These are phyloP conservation scores for Ambrosia artemisiifolia DNA, from an alignment of 129 eudicot genomes.

Conservation along the genomic window DNA sequence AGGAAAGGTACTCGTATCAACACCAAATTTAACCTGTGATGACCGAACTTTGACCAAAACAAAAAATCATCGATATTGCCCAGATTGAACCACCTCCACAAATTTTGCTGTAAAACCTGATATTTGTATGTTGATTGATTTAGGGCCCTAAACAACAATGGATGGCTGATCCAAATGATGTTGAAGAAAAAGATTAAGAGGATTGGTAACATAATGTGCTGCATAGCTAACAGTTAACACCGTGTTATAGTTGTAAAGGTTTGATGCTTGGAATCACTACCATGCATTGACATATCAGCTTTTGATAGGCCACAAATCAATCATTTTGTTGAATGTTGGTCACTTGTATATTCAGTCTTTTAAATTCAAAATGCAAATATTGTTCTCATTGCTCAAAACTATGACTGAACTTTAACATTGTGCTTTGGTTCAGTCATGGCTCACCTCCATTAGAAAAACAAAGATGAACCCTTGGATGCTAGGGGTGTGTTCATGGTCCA, in stretches of 20 bases:
- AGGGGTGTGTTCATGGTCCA: not conserved
- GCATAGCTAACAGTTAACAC: conserved; percentile 31
- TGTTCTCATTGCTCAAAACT: not conserved
- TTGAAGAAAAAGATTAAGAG: conserved; percentile 18
- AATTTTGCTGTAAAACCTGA: not conserved
- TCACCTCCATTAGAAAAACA: not conserved
- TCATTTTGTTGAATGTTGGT: conserved; percentile 8
- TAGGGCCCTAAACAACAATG: conserved; percentile 82
- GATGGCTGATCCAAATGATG: conserved; percentile 62
- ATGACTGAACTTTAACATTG: not conserved
- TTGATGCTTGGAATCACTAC: conserved; percentile 19
- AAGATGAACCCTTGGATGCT: not conserved
- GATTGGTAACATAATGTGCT: not conserved
- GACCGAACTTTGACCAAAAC: not conserved
- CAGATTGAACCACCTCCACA: not conserved
- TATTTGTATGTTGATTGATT: not conserved
- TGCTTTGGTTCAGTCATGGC: not conserved
- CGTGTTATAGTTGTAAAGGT: conserved; percentile 7
- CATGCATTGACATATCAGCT: conserved; percentile 2
- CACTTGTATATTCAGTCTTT: conserved; percentile 9
- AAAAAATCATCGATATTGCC: not conserved
- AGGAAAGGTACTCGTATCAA: conserved; percentile 61
- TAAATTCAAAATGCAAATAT: not conserved
- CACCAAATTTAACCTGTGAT: not conserved
- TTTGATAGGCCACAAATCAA: conserved; percentile 15